A percentile compares a stretch with the other conserved stretches of the same genome.
phyloP scores from a whole-genome alignment of 345 rosid species.

The Salix dunnii region DNA sequence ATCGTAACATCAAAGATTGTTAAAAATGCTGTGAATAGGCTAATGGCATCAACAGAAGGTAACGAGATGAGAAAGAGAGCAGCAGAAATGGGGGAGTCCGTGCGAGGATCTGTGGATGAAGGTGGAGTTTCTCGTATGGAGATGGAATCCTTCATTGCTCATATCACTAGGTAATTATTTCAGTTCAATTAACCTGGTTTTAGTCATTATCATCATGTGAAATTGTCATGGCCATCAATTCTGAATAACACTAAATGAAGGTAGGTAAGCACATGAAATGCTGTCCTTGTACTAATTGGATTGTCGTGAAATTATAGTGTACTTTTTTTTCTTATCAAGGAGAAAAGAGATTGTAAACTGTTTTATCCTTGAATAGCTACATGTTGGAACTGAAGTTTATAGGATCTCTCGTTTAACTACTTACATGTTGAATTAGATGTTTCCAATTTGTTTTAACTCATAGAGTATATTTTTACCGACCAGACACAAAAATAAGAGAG shows the following conservation, averaged over 20 bases:
- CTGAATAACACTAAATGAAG: background rate
- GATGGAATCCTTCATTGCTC: conserved; percentile 46
- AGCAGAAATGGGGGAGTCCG: conserved; percentile 20
- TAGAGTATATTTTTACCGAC: no score
- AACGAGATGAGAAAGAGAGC: conserved; percentile 46
- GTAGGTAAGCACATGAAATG: background rate
- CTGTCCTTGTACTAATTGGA: background rate
- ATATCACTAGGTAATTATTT: conserved; percentile 25
- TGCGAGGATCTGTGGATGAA: conserved; percentile 26
- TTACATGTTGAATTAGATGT: no score
- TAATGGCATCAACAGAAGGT: conserved; percentile 53
- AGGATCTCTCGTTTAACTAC: no score
- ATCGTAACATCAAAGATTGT: conserved; percentile 18
- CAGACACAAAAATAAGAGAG: no score
- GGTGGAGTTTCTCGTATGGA: conserved; percentile 43
- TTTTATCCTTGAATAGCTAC: no score
- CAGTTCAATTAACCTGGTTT: background rate
- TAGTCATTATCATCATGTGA: background rate
- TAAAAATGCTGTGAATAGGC: conserved; percentile 26
- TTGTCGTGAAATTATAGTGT: background rate
- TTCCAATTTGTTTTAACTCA: no score
- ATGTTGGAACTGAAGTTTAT: no score
- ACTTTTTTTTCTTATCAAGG: background rate
- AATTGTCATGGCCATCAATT: background rate
- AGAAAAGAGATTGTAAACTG: no score